Evolutionary conservation across 495 filamentous ascomycete species (phyloP).

Genomic region (Antarctomyces pellizariae): DNA sequence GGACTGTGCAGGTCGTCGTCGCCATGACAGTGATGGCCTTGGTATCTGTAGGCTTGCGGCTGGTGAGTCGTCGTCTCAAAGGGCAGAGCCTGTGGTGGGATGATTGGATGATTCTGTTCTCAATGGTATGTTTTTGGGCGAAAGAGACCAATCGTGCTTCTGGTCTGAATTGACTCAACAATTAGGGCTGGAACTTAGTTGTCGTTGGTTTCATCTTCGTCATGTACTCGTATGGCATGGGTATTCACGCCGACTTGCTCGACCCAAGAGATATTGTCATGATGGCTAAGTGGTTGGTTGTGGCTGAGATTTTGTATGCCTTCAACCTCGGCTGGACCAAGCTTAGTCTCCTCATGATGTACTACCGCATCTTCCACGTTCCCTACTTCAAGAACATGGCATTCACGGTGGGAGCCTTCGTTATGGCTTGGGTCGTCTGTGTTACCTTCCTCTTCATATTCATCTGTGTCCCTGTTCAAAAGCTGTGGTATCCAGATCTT

Average conservation of each 20-base stretch:
- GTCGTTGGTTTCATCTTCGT: constrained; percentile 15
- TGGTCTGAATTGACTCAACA: neutral
- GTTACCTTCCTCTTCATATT: constrained; percentile 20
- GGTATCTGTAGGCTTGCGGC: constrained; percentile 14
- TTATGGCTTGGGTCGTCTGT: constrained; percentile 17
- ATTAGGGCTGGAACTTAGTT: constrained; percentile 14
- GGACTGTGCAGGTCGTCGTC: constrained; percentile 16
- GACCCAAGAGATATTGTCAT: constrained; percentile 10
- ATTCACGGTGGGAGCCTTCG: constrained; percentile 16
- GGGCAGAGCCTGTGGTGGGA: constrained; percentile 18
- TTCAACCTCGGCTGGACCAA: constrained; percentile 18
- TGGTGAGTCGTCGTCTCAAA: constrained; percentile 13
- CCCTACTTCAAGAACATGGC: constrained; percentile 14
- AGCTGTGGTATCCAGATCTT: constrained; percentile 16
- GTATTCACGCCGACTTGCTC: constrained; percentile 13
- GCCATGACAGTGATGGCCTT: constrained; percentile 4
- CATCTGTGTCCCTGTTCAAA: constrained; percentile 19
- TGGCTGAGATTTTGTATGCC: constrained; percentile 17
- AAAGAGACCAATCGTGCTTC: neutral
- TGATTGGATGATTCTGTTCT: constrained; percentile 17
- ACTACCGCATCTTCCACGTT: constrained; percentile 18
- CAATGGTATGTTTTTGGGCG: constrained; percentile 13
- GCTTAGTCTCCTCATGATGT: constrained; percentile 17
- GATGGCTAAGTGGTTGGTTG: constrained; percentile 16
- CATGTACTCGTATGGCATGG: constrained; percentile 15